These are phyloP conservation scores for Diaporthe sp. DNA, from an alignment of 2,329 filamentous ascomycete species.

Conservation along the genomic window DNA sequence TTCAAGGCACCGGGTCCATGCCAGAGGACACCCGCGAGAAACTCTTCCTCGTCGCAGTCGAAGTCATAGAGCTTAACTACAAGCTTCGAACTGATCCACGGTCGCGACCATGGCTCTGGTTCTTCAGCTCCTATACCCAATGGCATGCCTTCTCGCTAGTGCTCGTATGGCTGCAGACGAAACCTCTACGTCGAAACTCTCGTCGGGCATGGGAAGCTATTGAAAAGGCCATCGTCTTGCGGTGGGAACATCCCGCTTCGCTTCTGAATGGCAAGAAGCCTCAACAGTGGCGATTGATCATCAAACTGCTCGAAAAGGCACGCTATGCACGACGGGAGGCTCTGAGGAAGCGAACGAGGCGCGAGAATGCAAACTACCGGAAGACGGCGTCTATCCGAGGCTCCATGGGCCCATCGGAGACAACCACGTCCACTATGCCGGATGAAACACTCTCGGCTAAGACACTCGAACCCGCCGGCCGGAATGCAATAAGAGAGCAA, in stretches of 20 bases:
- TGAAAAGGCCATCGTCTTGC: not conserved
- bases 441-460: not conserved
- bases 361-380: not conserved
- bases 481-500: fast-evolving
- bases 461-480: not conserved
- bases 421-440: not conserved
- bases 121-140: constrained; percentile 25
- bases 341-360: not conserved
- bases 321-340: not conserved
- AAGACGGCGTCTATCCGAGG: not conserved
- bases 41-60: constrained; percentile 9
- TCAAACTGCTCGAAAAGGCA: not conserved
- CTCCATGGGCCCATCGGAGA: not conserved
- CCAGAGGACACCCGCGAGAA: not conserved
- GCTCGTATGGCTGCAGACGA: constrained; percentile 1
- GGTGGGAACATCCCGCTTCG: not conserved
- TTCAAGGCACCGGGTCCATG: not conserved
- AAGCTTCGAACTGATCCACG: constrained; percentile 1
- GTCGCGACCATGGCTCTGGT: constrained; percentile 5
- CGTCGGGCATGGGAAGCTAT: not conserved
- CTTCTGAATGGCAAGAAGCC: not conserved
- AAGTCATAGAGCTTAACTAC: constrained; percentile 15
- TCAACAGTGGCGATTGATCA: constrained; percentile 2
- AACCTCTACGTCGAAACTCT: not conserved
- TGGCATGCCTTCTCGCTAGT: constrained; percentile 13